These are phyloP conservation scores for Plasmodium reichenowi DNA, from an alignment of 169 alveolate species.

Conservation along the genomic window DNA sequence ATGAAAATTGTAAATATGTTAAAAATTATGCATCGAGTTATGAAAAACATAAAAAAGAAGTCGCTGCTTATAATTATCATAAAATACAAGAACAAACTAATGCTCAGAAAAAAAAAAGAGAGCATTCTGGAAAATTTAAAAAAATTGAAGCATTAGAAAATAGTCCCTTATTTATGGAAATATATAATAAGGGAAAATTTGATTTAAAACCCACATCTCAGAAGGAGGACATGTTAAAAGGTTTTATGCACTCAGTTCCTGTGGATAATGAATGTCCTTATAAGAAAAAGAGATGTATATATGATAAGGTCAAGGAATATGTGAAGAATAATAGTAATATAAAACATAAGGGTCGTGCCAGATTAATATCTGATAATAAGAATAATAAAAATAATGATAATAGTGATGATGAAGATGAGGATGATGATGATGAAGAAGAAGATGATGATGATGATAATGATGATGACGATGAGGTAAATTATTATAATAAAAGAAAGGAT, in stretches of 20 bases:
- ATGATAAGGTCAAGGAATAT: constrained; percentile 75
- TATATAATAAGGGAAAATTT: constrained; percentile 57
- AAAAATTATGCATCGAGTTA: constrained; percentile 42
- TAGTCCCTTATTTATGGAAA: constrained; percentile 68
- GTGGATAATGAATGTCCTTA: constrained; percentile 77
- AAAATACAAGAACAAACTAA: constrained; percentile 67
- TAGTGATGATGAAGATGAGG: constrained; percentile 4
- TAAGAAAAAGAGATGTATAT: constrained; percentile 71
- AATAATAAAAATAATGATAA: constrained; percentile 25
- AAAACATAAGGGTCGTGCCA: not conserved
- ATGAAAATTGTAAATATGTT: constrained; percentile 87
- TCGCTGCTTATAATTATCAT: constrained; percentile 46
- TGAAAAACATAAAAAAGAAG: constrained; percentile 77
- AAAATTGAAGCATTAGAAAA: constrained; percentile 68
- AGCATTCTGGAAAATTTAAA: constrained; percentile 70
- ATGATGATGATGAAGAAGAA: constrained; percentile 4
- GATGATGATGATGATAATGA: constrained; percentile 31
- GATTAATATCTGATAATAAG: constrained; percentile 32
- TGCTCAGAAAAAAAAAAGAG: constrained; percentile 58
- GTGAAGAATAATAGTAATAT: constrained; percentile 44
- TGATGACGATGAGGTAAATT: constrained; percentile 14
- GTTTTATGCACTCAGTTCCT: constrained; percentile 65
- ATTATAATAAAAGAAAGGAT: constrained; percentile 34
- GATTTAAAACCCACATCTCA: constrained; percentile 74
- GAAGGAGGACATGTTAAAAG: constrained; percentile 63